Conservation (phyloP, 345 rosid species). For the Acer negundo region DNA sequence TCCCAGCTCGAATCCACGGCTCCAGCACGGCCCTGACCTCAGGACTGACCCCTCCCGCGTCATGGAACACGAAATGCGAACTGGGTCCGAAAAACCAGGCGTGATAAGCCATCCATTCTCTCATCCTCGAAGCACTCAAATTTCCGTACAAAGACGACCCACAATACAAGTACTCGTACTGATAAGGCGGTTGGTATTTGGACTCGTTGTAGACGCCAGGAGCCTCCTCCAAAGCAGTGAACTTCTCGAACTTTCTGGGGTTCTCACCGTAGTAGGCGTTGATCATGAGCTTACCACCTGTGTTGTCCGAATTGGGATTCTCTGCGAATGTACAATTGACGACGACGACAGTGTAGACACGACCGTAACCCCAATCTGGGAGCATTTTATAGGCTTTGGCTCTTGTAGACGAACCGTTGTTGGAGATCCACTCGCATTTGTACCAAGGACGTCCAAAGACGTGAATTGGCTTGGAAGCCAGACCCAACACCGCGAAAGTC, state of each 20-base stretch:
- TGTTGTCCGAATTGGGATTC: slow-evolving; percentile 60
- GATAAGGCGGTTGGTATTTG: slow-evolving; percentile 51
- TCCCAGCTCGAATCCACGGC: slow-evolving; percentile 78
- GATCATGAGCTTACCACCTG: slow-evolving; percentile 70
- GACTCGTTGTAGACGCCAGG: slow-evolving; percentile 59
- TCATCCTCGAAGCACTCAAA: slow-evolving; percentile 60
- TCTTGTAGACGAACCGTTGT: slow-evolving; percentile 50
- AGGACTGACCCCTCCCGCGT: slow-evolving; percentile 73
- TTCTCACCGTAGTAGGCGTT: slow-evolving; percentile 65
- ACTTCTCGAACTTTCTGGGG: slow-evolving; percentile 50
- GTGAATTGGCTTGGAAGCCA: slow-evolving; percentile 84
- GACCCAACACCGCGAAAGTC: slow-evolving; percentile 76
- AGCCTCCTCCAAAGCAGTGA: slow-evolving; percentile 60
- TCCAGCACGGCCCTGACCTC: slow-evolving; percentile 65
- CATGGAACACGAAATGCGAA: slow-evolving; percentile 87
- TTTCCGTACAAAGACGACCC: slow-evolving; percentile 84
- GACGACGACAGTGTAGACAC: slow-evolving; percentile 81
- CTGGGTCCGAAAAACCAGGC: slow-evolving; percentile 83
- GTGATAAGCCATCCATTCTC: slow-evolving; percentile 96
- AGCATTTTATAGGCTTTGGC: slow-evolving; percentile 73
- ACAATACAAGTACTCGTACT: slow-evolving; percentile 78
- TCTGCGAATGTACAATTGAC: slow-evolving; percentile 66
- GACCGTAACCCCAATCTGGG: slow-evolving; percentile 93
- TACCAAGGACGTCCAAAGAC: slow-evolving; percentile 71
- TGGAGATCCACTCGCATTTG: slow-evolving; percentile 83